Base-by-base conservation (phyloP, 208 protist genomes). In the Trypanosoma rangeli region DNA sequence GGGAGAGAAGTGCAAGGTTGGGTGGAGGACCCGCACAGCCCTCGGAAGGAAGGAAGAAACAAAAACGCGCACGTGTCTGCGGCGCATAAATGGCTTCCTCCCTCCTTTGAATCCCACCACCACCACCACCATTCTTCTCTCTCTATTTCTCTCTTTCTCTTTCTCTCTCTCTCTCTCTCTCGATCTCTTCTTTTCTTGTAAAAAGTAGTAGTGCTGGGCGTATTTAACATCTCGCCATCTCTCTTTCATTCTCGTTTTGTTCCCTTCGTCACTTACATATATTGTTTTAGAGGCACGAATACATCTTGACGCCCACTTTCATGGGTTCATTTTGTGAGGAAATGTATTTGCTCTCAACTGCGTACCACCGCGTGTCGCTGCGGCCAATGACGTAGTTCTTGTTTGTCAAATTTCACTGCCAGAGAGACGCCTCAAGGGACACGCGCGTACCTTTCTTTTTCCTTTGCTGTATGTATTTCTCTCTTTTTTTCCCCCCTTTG, bases 401-500 rank as follows among this genome's bases (percentile, higher is more conserved):
- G 42, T 3, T 16, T 10, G 13, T 46, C 1, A 1, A 46, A 18
- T 20, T 46, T 20, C 12, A 16, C 42, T 20, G 1, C 8, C 42
- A 46, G 13, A 46, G 13, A 46, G 13, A 46, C 42, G 15, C 42
- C 3, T 18, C n/a, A n/a, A n/a, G n/a, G n/a, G n/a, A 46, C 3
- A n/a, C 46, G 20, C 46, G 3, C 28, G 10, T 68, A 49, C 18
- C 64, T 48, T 15, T 64, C 46, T 68, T 68, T 68, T 29, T 57
- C 35, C 44, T 60, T 67, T 16, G 63, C 5, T 57, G 29, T 59
- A 16, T 67, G 2, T 56, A 5, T 26, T 52, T 9, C 28, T 60
- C 8, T 68, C 64, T 71, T 71, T 69, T 71, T 67, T 69, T 70
- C 59, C 28, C 15, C 42, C 8, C 15, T 46, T 46, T 46, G 8